Percentiles rank a stretch among this genome's conserved stretches.
phyloP scores from a whole-genome alignment of 352 stramenopile species.

The Plasmopara muralis region DNA sequence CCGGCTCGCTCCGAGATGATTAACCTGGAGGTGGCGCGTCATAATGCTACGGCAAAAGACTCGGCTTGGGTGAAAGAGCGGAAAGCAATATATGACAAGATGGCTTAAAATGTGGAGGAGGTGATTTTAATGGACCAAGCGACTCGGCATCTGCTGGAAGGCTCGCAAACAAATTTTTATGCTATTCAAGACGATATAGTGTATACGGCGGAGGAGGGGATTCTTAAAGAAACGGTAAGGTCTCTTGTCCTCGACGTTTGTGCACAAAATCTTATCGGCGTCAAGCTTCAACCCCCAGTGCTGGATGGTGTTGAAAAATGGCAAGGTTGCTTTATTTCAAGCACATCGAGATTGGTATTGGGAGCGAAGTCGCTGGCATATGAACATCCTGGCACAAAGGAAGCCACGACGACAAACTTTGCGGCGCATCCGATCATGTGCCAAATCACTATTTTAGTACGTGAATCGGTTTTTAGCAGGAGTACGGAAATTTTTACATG shows the following conservation, averaged over 20 bases:
- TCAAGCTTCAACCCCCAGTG: slow-evolving; percentile 44
- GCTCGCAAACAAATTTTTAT: slow-evolving; percentile 85
- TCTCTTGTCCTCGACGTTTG: slow-evolving; percentile 68
- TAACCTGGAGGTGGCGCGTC: slow-evolving; percentile 63
- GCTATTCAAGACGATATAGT: slow-evolving; percentile 44
- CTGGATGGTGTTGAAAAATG: slow-evolving; percentile 52
- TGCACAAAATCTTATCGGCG: slow-evolving; percentile 38
- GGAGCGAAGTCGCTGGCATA: slow-evolving; percentile 47
- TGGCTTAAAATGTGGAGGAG: slow-evolving; percentile 64
- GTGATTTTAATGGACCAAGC: slow-evolving; percentile 65
- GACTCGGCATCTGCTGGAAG: slow-evolving; percentile 53
- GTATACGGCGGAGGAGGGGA: slow-evolving; percentile 60
- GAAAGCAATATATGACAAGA: slow-evolving; percentile 64
- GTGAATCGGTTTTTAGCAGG: slow-evolving; percentile 40
- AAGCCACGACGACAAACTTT: slow-evolving; percentile 27
- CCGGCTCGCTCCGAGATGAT: slow-evolving; percentile 51
- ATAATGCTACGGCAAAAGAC: slow-evolving; percentile 72
- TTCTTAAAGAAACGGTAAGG: slow-evolving; percentile 73
- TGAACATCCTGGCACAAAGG: slow-evolving; percentile 29
- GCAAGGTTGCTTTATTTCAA: slow-evolving; percentile 80
- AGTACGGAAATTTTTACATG: slow-evolving; percentile 52
- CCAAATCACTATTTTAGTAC: slow-evolving; percentile 38
- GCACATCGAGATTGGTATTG: slow-evolving; percentile 73
- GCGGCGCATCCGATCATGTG: slow-evolving; percentile 34
- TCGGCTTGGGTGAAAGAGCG: slow-evolving; percentile 69